Evolutionary conservation across 2,329 filamentous ascomycete species (phyloP), one percentile per base, ranked within the genome.

Genomic region (Monilinia aucupariae): DNA sequence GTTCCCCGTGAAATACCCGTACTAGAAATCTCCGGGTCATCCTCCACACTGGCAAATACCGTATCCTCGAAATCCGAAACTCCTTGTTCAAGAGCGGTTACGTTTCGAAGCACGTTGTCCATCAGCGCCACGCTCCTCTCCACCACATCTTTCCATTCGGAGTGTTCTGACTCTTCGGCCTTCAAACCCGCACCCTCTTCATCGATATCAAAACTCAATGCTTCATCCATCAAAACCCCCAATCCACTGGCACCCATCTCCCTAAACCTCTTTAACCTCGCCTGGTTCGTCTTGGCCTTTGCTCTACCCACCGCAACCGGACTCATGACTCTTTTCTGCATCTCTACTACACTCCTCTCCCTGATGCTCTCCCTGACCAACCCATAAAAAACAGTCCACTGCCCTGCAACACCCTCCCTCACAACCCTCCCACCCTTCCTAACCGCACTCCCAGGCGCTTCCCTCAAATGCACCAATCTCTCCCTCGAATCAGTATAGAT

Each of bases 211-310:
- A 90, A 86, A 56, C 85, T 86, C 54, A 97, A 78, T 3, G 90
- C 92, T 73, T 96, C 91, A 62, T 93, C 91, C 69, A 97, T 87
- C 32, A 99, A 78, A 5, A 97, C 85, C 20, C 94, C 94, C 4
- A 97, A 80, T 1, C 91, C 90, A 71, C 90, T 92, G 1, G 93
- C 91, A 62, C 91, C 92, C 75, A 93, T 85, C 71, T 92, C 84
- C 53, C 89, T 84, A 67, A 96, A 79, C 69, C 85, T 85, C 71
- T 84, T 87, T 56, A 97, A 80, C 25, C 82, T 82, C 3, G 82
- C 82, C 71, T 89, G 88, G 74, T 96, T 97, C 65, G 79, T 80
- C 53, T 88, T 82, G 12, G 90, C 90, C 73, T 96, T 88, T 2
- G 87, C 82, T 20, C 90, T 84, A 64, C 88, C 86, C 45, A 89